A percentile compares a stretch with the other conserved stretches of the same genome.
phyloP scores from a whole-genome alignment of 78 protist genomes.

The Dictyostelium brefeldianum region DNA sequence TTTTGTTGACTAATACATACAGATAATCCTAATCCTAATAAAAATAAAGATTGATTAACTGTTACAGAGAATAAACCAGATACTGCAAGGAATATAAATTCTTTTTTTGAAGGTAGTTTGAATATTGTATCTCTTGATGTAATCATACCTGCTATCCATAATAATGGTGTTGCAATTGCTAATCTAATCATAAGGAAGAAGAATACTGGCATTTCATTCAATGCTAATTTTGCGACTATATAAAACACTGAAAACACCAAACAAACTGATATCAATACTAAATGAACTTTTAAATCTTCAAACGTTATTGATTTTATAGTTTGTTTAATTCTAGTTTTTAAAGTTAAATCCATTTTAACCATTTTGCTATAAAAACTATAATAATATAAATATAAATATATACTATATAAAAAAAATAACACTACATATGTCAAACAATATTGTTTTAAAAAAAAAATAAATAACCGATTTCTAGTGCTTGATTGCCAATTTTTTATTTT shows the following conservation, averaged over 20 bases:
- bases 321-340: constrained; percentile 29
- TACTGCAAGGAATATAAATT: constrained; percentile 20
- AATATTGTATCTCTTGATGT: background rate
- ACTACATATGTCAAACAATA: too few relatives aligned
- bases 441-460: too few relatives aligned
- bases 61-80: constrained; percentile 52
- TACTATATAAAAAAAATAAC: background rate
- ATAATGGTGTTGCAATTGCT: constrained; percentile 48
- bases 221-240: constrained; percentile 28
- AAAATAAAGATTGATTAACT: constrained; percentile 39
- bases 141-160: constrained; percentile 38
- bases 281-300: constrained; percentile 38
- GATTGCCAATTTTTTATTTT: too few relatives aligned
- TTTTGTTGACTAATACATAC: background rate
- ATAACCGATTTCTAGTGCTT: too few relatives aligned
- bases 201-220: constrained; percentile 19
- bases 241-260: constrained; percentile 54
- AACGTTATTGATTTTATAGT: background rate
- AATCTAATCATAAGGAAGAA: constrained; percentile 34
- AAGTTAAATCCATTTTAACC: constrained; percentile 50
- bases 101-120: constrained; percentile 5
- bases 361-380: background rate
- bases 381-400: background rate
- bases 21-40: constrained; percentile 46
- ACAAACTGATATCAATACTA: constrained; percentile 48